These are phyloP conservation scores for Fragilaria crotonensis DNA, from an alignment of 108 stramenopile species.

Conservation along the genomic window DNA sequence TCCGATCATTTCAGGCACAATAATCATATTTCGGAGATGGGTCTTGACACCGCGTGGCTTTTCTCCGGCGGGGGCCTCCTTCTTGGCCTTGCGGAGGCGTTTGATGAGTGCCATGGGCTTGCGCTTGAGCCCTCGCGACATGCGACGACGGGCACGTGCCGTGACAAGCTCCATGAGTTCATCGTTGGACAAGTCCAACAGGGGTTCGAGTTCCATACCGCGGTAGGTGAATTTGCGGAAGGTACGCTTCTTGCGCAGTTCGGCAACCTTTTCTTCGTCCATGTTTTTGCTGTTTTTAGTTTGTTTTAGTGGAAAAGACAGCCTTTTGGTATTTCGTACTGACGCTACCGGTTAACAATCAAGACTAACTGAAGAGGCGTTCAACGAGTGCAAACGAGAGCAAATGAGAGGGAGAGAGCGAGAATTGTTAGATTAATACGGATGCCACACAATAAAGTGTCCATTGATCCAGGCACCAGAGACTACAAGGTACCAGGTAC, in stretches of 20 bases:
- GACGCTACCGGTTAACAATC: too few species aligned
- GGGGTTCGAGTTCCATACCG: slow-evolving; percentile 96
- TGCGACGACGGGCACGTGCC: slow-evolving; percentile 94
- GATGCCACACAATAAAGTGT: too few species aligned
- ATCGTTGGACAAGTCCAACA: slow-evolving; percentile 97
- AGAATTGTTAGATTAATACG: too few species aligned
- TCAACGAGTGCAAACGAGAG: too few species aligned
- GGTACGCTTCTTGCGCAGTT: slow-evolving; percentile 99
- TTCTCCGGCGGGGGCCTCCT: slow-evolving; percentile 93
- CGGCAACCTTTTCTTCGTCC: slow-evolving; percentile 96
- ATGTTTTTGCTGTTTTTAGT: slow-evolving; percentile 41
- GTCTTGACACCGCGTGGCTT: slow-evolving; percentile 99
- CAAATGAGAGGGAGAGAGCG: too few species aligned
- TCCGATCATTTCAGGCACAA: slow-evolving; percentile 99
- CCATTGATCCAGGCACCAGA: too few species aligned
- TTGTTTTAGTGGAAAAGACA: too few species aligned
- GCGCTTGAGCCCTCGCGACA: slow-evolving; percentile 97
- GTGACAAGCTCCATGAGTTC: slow-evolving; percentile 97
- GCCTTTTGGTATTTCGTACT: too few species aligned
- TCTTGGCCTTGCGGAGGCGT: slow-evolving; percentile 98
- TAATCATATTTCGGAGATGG: slow-evolving; percentile 99
- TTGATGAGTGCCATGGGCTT: slow-evolving; percentile 99
- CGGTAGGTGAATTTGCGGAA: slow-evolving; percentile 99
- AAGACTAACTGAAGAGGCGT: background rate
- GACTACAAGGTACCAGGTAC: too few species aligned